A percentile compares a stretch with the other conserved stretches of the same genome.
Evolutionary conservation across 441 rosid genomes (phyloP).

Genomic region (Pelargonium exstipulatum): DNA sequence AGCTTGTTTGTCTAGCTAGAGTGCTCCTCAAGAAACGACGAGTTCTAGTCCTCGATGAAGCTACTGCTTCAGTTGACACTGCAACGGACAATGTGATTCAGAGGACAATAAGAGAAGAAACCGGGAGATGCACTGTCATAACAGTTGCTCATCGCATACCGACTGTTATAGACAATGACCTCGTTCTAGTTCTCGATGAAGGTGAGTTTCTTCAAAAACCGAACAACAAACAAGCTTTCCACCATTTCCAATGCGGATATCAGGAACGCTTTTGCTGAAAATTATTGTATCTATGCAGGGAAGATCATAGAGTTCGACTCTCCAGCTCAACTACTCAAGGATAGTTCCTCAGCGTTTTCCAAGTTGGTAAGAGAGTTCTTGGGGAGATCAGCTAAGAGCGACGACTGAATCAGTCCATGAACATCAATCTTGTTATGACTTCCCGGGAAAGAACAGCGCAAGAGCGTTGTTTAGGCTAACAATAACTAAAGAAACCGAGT

Average conservation of each 20-base stretch:
- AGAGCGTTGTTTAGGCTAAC: too few species aligned
- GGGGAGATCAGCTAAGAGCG: constrained; percentile 53
- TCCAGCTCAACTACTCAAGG: constrained; percentile 38
- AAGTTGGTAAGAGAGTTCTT: constrained; percentile 46
- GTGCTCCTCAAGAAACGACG: constrained; percentile 49
- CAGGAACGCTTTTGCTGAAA: neutral
- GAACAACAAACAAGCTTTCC: too few species aligned
- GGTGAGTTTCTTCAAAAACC: too few species aligned
- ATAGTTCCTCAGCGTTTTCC: constrained; percentile 44
- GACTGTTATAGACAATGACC: constrained; percentile 64
- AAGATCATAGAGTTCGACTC: constrained; percentile 40
- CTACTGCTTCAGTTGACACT: constrained; percentile 70
- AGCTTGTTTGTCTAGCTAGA: constrained; percentile 57
- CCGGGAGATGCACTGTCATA: constrained; percentile 48
- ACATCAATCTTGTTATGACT: too few species aligned
- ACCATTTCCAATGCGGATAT: too few species aligned
- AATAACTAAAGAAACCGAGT: too few species aligned
- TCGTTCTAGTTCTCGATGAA: constrained; percentile 61
- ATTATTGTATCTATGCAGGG: constrained; percentile 32
- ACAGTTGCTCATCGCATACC: constrained; percentile 78
- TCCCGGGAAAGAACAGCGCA: too few species aligned
- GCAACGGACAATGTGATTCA: constrained; percentile 65
- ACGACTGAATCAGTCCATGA: too few species aligned
- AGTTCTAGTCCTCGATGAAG: constrained; percentile 61
- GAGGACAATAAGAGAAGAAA: constrained; percentile 46